phyloP scores from a whole-genome alignment of 2,329 filamentous ascomycete genomes.

The Nothomitra cinnamomea region DNA sequence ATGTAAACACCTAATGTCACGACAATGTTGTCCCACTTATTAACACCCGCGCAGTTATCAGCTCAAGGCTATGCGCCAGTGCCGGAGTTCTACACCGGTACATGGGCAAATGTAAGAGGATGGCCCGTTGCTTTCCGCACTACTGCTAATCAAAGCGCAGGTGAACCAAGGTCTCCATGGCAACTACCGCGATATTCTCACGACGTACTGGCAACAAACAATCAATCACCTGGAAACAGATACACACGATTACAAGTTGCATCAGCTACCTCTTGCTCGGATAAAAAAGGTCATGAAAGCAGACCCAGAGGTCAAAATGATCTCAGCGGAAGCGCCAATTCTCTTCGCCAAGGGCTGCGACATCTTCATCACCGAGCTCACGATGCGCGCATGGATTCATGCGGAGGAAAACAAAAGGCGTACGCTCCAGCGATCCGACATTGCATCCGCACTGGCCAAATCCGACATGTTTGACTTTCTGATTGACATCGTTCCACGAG shows the following conservation, averaged over 20 bases:
- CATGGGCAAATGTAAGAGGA: slow-evolving; percentile 74
- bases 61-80: slow-evolving; percentile 76
- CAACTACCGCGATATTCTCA: slow-evolving; percentile 90
- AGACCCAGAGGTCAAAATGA: slow-evolving; percentile 99
- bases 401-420: slow-evolving; percentile 97
- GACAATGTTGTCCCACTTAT: background rate
- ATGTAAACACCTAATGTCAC: slow-evolving; percentile 22
- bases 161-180: slow-evolving; percentile 90
- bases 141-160: slow-evolving; percentile 26
- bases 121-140: slow-evolving; percentile 11
- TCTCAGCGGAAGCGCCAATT: slow-evolving; percentile 93
- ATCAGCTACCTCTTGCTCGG: slow-evolving; percentile 87
- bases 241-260: slow-evolving; percentile 94
- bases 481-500: slow-evolving; percentile 93
- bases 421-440: slow-evolving; percentile 88
- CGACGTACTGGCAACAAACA: slow-evolving; percentile 98
- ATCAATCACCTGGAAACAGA: slow-evolving; percentile 91
- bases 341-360: slow-evolving; percentile 97
- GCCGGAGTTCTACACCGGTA: slow-evolving; percentile 77
- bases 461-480: slow-evolving; percentile 99
- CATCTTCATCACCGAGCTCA: slow-evolving; percentile 97
- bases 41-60: slow-evolving; percentile 45
- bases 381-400: slow-evolving; percentile 99
- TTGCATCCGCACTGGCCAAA: slow-evolving; percentile 86
- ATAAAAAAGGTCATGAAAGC: slow-evolving; percentile 99